Evolutionary conservation across 768 basidiomycete genomes (phyloP), one percentile per base, ranked within the genome.

Genomic region (Clavaria fumosa): DNA sequence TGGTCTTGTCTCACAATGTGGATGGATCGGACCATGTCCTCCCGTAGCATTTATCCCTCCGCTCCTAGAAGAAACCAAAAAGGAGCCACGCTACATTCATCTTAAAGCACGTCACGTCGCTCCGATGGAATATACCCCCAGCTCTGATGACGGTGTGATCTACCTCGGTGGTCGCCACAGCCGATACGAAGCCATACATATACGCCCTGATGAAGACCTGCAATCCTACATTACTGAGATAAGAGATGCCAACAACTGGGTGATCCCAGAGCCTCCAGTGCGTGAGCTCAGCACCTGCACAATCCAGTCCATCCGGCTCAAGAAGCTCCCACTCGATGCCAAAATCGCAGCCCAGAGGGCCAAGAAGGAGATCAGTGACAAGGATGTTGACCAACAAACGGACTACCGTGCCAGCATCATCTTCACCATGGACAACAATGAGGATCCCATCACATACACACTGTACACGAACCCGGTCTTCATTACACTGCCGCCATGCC

Each of bases 11-110:
- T 36, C 35, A 14, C 11, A 37, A 14, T 41, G 37, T 36, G 40
- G 40, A 4, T 41, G 40, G 40, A 26, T 41, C 9, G 40, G 40
- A 5, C 40, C 40, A 4, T 41, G 40, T 21, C 40, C 40, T 11
- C n/a, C 21, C 3, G 33, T 39, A n/a, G 38, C 31, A 14, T 28
- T 28, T 14, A 14, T 9, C 9, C 26, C 26, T 9, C 14, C 26
- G 9, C 26, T 28, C 9, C 26, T 9, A 28, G 26, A 28, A 9
- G 9, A 9, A 28, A 9, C 9, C 9, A 28, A 28, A 28, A n/a
- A n/a, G n/a, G n/a, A n/a, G n/a, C 26, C 26, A 28, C 26, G 26
- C 26, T 14, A 28, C 26, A 28, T 28, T 28, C 26, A 14, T 28
- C 9, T 14, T 14, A 9, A 9, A 28, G 26, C 26, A 14, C 26